Base-by-base conservation (phyloP, 2,329 filamentous ascomycete species). In the Fonsecaea erecta region DNA sequence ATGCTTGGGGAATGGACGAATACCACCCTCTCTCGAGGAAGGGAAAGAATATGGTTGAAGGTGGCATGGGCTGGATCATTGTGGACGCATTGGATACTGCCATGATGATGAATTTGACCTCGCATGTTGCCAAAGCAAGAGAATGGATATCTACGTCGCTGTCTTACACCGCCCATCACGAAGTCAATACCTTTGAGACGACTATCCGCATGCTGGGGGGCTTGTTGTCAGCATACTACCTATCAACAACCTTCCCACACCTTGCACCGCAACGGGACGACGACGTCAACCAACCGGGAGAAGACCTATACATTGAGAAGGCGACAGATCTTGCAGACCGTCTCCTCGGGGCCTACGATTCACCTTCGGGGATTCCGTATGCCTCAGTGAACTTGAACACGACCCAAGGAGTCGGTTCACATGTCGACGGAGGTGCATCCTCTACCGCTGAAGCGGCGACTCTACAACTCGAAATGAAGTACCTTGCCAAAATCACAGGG, bases 151-250 rank as follows among this genome's bases (percentile, higher is more conserved):
- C 91, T 1, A 89, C 87, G 3, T 88, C 88, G 7, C 79, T 98
- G 68, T 89, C 88, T 11, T 98, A 96, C 79, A 89, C 97, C 66
- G 71, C 71, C 54, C 85, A 97, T 73, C 93, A 97, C 76, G 92
- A 97, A 75, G 94, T 99, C 62, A 98, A 93, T 77, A 97, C 93
- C 0, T 99, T 98, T 73, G 95, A 99, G 80, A 98, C 94, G 7
- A 98, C 94, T 0, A 98, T 98, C 73, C 90, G 95, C 59, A 98
- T 98, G 93, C 83, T 99, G 56, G 95, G 95, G 16, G 95, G 95
- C 11, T 82, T 99, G 48, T 83, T 99, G 35, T 93, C 93, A 1
- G 95, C 95, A 9, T 93, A 99, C 76, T 98, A 98, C 77, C 84
- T 99, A n/a, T 94, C 93, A 24, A 95, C 87, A 26, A 85, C 86